A percentile compares a stretch with the other conserved stretches of the same genome.
Evolutionary conservation across 2,329 filamentous ascomycete genomes (phyloP).

Genomic region (Clarireedia sp.): DNA sequence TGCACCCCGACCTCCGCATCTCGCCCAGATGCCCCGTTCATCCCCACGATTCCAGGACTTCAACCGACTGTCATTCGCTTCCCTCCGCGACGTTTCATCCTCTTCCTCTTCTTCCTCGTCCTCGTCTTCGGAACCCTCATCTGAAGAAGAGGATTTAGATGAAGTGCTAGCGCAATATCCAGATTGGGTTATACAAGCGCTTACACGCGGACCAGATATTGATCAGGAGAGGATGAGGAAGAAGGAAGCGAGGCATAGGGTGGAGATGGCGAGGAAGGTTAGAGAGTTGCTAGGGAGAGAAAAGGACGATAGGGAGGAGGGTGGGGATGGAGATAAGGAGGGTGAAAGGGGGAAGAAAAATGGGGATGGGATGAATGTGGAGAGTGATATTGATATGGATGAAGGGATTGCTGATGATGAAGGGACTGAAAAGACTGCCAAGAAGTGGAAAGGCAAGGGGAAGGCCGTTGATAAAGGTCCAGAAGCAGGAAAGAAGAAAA

Average conservation of each 20-base stretch:
- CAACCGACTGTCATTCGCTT: too few species aligned
- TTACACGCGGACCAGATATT: background rate
- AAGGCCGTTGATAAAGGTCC: background rate
- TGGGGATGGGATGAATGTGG: background rate
- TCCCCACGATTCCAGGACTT: too few species aligned
- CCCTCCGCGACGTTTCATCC: background rate
- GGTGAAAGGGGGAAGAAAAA: background rate
- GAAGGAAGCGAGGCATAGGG: background rate
- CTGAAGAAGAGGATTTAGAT: background rate
- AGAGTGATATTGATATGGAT: background rate
- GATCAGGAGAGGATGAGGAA: background rate
- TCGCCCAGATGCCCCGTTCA: too few species aligned
- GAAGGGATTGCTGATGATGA: background rate
- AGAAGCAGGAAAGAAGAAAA: background rate
- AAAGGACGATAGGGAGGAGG: background rate
- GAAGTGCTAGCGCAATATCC: background rate
- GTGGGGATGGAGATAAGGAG: background rate
- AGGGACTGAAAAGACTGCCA: background rate
- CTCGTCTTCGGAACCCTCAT: too few species aligned
- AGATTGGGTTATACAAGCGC: background rate
- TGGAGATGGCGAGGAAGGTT: background rate
- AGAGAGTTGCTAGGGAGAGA: background rate
- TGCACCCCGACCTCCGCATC: too few species aligned
- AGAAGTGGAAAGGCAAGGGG: background rate
- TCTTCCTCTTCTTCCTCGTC: too few species aligned